Evolutionary conservation across 202 grass and related monocot genomes (phyloP), one percentile per base, ranked within the genome.

Genomic region (Eragrostis tef): DNA sequence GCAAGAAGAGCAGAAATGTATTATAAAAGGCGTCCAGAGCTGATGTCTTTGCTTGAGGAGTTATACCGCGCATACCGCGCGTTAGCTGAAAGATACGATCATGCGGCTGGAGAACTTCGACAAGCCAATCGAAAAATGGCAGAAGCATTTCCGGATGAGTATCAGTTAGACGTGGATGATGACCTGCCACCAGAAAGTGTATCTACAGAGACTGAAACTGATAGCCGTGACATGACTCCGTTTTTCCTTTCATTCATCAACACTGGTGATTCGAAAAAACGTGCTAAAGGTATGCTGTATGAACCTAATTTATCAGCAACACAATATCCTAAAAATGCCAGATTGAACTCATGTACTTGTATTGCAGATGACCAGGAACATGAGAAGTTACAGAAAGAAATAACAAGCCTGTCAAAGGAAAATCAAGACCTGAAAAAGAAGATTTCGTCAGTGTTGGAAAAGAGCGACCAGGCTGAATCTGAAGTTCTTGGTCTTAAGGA

Each of bases 1-100:
- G 96, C 96, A 74, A 86, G 80, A 81, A 88, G 96, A 83, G 96
- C 96, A 64, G 96, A 99, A 82, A 99, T 99, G 96, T 99, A 90
- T 87, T 99, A 99, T 73, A 89, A 82, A 80, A 90, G 91, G 44
- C 87, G 96, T 25, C 96, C 96, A 7, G 93, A 99, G 80, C 56
- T 99, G 29, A 99, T 93, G 92, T 91, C 84, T 68, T 72, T 98
- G 80, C 90, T 98, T 26, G 96, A 98, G 85, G 96, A 98, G 83
- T 81, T 95, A 63, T 98, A 99, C 77, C 88, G 96, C 65, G 96
- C 92, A 62, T 99, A 99, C 71, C 89, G 96, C 21, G 92, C 89
- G 56, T 87, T 99, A 84, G 96, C 96, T 22, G 96, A 99, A 74
- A 89, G 96, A 86, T 93, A 95, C 25, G 93, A 99, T 67, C 90